A percentile compares a stretch with the other conserved stretches of the same genome.
Conservation (phyloP, 305 asterid species). For the Rubia tinctorum region DNA sequence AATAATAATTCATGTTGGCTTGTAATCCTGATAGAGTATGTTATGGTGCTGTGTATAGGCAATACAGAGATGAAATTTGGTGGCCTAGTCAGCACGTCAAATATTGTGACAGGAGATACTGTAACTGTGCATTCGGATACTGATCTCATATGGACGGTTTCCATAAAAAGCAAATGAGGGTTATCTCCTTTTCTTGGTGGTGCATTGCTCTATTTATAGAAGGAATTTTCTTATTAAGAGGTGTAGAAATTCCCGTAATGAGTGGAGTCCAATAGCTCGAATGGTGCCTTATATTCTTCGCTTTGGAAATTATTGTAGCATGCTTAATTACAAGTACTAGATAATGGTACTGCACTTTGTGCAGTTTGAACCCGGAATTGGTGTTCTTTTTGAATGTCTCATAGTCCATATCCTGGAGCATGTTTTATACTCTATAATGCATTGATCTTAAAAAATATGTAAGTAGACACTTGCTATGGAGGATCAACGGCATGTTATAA, state of each 20-base stretch:
- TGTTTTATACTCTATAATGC: too few species aligned
- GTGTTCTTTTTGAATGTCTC: too few species aligned
- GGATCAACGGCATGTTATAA: too few species aligned
- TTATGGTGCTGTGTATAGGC: slow-evolving; percentile 33
- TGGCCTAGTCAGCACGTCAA: slow-evolving; percentile 82
- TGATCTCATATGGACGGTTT: slow-evolving; percentile 87
- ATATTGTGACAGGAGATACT: slow-evolving; percentile 47
- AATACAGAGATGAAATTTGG: slow-evolving; percentile 81
- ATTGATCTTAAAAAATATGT: too few species aligned
- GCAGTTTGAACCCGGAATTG: too few species aligned
- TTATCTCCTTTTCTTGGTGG: slow-evolving; percentile 3
- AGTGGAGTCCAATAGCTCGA: not conserved
- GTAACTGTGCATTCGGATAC: slow-evolving; percentile 77
- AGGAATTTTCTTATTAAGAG: not conserved
- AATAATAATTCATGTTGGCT: not conserved
- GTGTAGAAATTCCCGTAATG: not conserved
- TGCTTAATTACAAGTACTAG: not conserved
- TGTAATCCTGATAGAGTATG: slow-evolving; percentile 5
- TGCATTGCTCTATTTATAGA: not conserved
- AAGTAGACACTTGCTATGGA: too few species aligned
- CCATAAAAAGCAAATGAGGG: slow-evolving; percentile 45
- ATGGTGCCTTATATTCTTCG: not conserved
- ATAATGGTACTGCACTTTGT: too few species aligned
- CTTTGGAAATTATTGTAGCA: not conserved
- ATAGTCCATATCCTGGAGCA: too few species aligned